A percentile compares a stretch with the other conserved stretches of the same genome.
phyloP scores from a whole-genome alignment of 495 filamentous ascomycete species.

The Trichocladium uniseriatum region DNA sequence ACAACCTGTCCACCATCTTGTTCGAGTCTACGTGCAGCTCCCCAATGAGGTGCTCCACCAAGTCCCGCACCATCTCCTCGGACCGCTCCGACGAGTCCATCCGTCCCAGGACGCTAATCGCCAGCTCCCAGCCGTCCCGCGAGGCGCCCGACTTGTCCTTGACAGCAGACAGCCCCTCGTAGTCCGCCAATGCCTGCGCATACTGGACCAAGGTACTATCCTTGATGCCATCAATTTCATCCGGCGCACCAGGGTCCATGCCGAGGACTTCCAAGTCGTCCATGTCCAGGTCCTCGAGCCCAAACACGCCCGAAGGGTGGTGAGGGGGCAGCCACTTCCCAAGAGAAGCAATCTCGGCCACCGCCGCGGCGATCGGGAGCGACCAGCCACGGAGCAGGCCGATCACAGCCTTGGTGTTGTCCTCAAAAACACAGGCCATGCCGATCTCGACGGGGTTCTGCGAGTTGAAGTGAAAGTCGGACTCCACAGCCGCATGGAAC shows the following conservation, averaged over 20 bases:
- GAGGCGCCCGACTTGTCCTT: constrained; percentile 26
- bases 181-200: constrained; percentile 47
- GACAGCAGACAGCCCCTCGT: constrained; percentile 28
- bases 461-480: constrained; percentile 59
- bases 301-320: constrained; percentile 26
- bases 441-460: constrained; percentile 65
- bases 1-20: constrained; percentile 63
- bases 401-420: constrained; percentile 62
- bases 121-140: constrained; percentile 77
- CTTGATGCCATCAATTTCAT: constrained; percentile 45
- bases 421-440: constrained; percentile 68
- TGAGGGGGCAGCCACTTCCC: constrained; percentile 63
- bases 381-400: constrained; percentile 71
- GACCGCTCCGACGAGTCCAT: constrained; percentile 56
- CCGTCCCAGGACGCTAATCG: constrained; percentile 64
- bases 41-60: constrained; percentile 50
- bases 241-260: constrained; percentile 35
- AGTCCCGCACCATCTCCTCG: constrained; percentile 51
- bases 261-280: constrained; percentile 48
- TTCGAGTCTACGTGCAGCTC: constrained; percentile 54
- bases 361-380: constrained; percentile 58
- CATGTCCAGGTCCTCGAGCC: constrained; percentile 38
- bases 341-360: constrained; percentile 67
- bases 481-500: constrained; percentile 38
- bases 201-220: constrained; percentile 69